Percentiles rank a stretch among this genome's conserved stretches.
These are phyloP conservation scores for Angomonas deanei DNA, from an alignment of 208 protist genomes.

Conservation along the genomic window DNA sequence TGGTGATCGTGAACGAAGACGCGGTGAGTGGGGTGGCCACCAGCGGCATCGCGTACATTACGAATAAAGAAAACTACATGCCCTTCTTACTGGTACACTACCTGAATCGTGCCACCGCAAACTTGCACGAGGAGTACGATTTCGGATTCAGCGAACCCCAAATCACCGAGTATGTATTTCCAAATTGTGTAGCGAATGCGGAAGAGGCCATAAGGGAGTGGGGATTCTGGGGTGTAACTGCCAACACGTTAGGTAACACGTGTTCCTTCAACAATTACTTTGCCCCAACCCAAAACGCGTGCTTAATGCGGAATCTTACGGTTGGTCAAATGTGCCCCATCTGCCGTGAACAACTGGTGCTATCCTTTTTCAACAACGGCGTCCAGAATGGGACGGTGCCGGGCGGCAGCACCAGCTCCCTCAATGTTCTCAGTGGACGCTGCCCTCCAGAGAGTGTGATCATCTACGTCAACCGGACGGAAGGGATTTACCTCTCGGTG, in stretches of 20 bases:
- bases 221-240: constrained; percentile 22
- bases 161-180: constrained; percentile 1
- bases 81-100: constrained; percentile 55
- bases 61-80: constrained; percentile 42
- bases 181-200: constrained; percentile 36
- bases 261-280: constrained; percentile 59
- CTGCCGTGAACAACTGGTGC: constrained; percentile 41
- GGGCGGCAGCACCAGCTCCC: not conserved
- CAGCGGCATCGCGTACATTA: constrained; percentile 38
- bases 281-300: constrained; percentile 26
- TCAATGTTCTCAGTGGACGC: constrained; percentile 23
- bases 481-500: constrained; percentile 13
- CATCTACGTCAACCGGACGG: constrained; percentile 21
- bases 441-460: constrained; percentile 26
- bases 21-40: constrained; percentile 20
- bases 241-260: constrained; percentile 3
- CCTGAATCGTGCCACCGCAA: constrained; percentile 48
- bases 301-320: constrained; percentile 51
- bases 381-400: constrained; percentile 6
- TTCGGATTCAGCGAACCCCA: constrained; percentile 23
- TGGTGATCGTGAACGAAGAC: constrained; percentile 51
- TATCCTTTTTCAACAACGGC: constrained; percentile 23
- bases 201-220: constrained; percentile 18
- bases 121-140: constrained; percentile 49
- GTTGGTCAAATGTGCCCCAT: constrained; percentile 46